Percentiles rank a stretch among this genome's conserved stretches.
These are phyloP conservation scores for Colletotrichum agaves DNA, from an alignment of 2,329 filamentous ascomycete genomes.

Conservation along the genomic window DNA sequence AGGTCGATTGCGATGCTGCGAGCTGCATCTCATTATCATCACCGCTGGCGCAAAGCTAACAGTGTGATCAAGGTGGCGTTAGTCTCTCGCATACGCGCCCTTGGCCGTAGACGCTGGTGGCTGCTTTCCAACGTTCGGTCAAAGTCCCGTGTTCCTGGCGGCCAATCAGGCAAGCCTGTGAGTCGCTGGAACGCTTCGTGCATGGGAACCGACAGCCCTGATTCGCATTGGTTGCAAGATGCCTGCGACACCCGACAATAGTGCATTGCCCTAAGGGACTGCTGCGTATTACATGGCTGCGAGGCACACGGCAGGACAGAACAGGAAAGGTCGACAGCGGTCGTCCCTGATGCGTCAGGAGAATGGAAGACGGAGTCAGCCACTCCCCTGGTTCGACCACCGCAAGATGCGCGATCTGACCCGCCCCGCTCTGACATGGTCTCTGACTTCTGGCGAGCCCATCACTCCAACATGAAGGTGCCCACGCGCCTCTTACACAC, in stretches of 20 bases:
- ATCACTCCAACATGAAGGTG: slow-evolving; percentile 10
- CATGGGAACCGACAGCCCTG: slow-evolving; percentile 50
- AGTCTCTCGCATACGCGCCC: slow-evolving; percentile 51
- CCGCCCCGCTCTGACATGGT: slow-evolving; percentile 32
- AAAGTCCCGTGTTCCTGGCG: slow-evolving; percentile 33
- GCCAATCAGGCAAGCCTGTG: slow-evolving; percentile 51
- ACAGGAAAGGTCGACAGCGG: slow-evolving; percentile 19
- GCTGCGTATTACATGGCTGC: slow-evolving; percentile 23
- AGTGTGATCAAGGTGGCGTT: slow-evolving; percentile 33
- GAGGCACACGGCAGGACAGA: slow-evolving; percentile 11
- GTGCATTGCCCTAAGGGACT: slow-evolving; percentile 29
- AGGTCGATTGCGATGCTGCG: slow-evolving; percentile 26
- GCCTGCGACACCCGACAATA: slow-evolving; percentile 34
- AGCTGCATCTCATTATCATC: slow-evolving; percentile 17
- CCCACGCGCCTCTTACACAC: slow-evolving; percentile 33
- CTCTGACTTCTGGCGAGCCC: slow-evolving; percentile 25
- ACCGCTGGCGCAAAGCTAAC: slow-evolving; percentile 14
- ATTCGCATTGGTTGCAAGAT: slow-evolving; percentile 49
- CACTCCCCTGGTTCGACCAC: slow-evolving; percentile 29
- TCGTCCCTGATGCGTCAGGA: slow-evolving; percentile 24
- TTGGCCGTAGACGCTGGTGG: slow-evolving; percentile 42
- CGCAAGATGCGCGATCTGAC: slow-evolving; percentile 34
- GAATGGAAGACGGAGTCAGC: slow-evolving; percentile 19
- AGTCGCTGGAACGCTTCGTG: slow-evolving; percentile 54
- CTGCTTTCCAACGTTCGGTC: slow-evolving; percentile 19